These are phyloP conservation scores for Vitis hybrid DNA, from an alignment of 177 flowering plant species.

Conservation along the genomic window DNA sequence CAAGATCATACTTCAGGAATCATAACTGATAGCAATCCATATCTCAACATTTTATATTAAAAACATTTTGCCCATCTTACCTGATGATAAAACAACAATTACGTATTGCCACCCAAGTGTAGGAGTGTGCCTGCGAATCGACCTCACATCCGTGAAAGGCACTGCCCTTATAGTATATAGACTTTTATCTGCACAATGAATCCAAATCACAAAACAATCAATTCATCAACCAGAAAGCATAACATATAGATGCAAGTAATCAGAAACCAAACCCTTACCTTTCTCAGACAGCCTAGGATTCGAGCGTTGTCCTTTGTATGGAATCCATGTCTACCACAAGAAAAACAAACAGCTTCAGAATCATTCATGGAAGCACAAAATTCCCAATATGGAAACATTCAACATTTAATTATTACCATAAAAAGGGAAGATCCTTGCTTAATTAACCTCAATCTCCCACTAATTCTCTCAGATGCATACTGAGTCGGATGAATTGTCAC, in stretches of 20 bases:
- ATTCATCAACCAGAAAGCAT: not conserved
- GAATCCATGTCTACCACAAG: slow-evolving; percentile 81
- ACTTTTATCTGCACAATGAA: slow-evolving; percentile 61
- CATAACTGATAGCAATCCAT: not conserved
- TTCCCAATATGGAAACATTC: not conserved
- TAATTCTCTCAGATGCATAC: slow-evolving; percentile 85
- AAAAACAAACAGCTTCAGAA: slow-evolving; percentile 1
- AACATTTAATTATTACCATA: slow-evolving; percentile 46
- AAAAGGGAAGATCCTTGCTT: slow-evolving; percentile 77
- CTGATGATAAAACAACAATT: slow-evolving; percentile 85
- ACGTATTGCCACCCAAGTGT: slow-evolving; percentile 94
- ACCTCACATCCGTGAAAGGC: slow-evolving; percentile 77
- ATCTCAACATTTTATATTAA: not conserved
- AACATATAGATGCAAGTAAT: not conserved
- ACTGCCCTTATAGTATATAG: slow-evolving; percentile 87
- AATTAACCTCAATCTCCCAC: slow-evolving; percentile 83
- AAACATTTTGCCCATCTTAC: slow-evolving; percentile 27
- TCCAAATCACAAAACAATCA: slow-evolving; percentile 6
- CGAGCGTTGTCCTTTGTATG: slow-evolving; percentile 74
- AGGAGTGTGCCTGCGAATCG: slow-evolving; percentile 90
- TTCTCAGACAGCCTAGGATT: slow-evolving; percentile 67
- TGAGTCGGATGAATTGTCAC: slow-evolving; percentile 96
- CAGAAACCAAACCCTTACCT: slow-evolving; percentile 42
- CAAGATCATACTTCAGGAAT: not conserved
- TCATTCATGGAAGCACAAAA: not conserved